Evolutionary conservation across 208 protist species (phyloP), one percentile per base, ranked within the genome.

Genomic region (Phytomonas sp.): DNA sequence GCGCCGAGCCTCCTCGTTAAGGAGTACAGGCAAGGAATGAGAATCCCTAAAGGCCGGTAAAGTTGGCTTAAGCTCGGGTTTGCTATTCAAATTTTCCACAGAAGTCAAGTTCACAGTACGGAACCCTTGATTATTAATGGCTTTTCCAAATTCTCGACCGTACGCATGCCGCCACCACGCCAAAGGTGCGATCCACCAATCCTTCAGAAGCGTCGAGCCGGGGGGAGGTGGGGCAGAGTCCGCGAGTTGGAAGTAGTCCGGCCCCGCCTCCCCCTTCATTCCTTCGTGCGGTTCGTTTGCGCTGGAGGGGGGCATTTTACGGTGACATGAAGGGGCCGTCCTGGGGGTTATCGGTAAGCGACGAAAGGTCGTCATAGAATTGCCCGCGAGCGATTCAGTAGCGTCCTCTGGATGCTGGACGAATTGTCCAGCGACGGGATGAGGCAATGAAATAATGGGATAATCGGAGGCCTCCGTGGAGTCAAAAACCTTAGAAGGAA

Each of bases 191-290:
- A 80, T 69, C 87, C 87, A 92, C 87, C 87, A 92, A 34, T 40
- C 31, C 12, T 61, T 37, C 31, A 80, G 34, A 26, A 80, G 32
- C 8, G 70, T 36, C 10, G 60, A 62, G 2, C 40, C 66, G 3
- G 74, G 73, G 49, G 84, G 69, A 16, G 61, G 72, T 31, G 83
- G 81, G 11, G 64, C 81, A 11, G 66, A 26, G 29, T 77, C 75
- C 32, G 84, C 75, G 29, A 81, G 76, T 34, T 82, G 70, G 63
- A 84, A 92, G 70, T 85, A 92, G 63, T 92, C 87, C n/a, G 78
- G 70, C 29, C 85, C 83, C 16, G 75, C 73, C 56, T 87, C 86
- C 16, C 56, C 76, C n/a, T 73, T 68, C 6, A 62, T 75, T 11
- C 64, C 42, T 4, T 70, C 72, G 70, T 73, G 67, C 66, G 70